Evolutionary conservation across 148 eudicot species (phyloP), one percentile per base, ranked within the genome.

Genomic region (Simmondsia chinensis): DNA sequence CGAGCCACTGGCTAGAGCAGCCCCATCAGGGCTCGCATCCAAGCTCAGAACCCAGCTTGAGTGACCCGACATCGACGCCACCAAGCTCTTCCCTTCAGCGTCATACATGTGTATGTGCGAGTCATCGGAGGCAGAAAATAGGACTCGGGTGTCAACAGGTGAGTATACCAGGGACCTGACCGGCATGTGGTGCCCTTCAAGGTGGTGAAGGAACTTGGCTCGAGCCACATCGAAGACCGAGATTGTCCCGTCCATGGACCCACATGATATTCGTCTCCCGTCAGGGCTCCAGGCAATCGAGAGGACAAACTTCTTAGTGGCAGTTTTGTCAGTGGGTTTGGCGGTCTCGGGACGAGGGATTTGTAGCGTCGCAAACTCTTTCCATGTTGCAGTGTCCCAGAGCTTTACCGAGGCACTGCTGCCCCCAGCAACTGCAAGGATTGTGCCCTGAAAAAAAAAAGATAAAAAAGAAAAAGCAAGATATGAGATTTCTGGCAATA

Each of bases 181-280:
- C 3, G 97, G 88, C 95, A 85, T 82, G 68, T 54, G 60, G 51
- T 91, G 97, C 60, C 97, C 97, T 58, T 85, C 88, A 8, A 91
- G 73, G 66, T 79, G 81, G 66, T 91, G 86, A 39, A 85, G 67
- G 74, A 85, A 82, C 60, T 76, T 85, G 33, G 74, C 46, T 11
- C 83, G 88, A 4, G 69, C 43, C 25, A 77, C 95, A 27, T 91
- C 99, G 10, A 91, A 91, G 20, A 91, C 57, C 13, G 94, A 79
- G 48, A 91, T 82, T 23, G 97, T 74, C 28, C 97, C 97, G 20
- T 91, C 97, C 85, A 85, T 79, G 27, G 95, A 74, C n/a, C 97
- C 97, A 31, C 94, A 91, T 5, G 97, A 94, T 2, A 91, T 33
- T 1, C 75, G 74, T 51, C 64, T 70, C 4, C 95, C 97, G 19